Evolutionary conservation across 2,329 filamentous ascomycete species (phyloP), one percentile per base, ranked within the genome.

Genomic region (Colletotrichum shisoi): DNA sequence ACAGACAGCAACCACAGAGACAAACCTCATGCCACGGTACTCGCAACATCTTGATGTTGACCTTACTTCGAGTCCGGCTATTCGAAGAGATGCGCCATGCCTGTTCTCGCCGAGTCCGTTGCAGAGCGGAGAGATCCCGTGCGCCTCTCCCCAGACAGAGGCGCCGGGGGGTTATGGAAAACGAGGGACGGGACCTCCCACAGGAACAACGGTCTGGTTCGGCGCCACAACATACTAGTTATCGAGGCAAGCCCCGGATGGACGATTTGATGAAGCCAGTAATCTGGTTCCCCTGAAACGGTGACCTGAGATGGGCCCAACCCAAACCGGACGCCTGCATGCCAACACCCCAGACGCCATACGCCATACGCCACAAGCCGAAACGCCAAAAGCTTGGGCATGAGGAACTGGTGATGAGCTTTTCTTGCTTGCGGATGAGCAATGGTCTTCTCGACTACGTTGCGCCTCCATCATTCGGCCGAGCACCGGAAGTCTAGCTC

Each of bases 281-380:
- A 19, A 13, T n/a, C n/a, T 57, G 57, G 7, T 27, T 59, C 61
- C 4, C 61, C 61, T 63, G 61, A 59, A 59, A 63, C 61, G 21
- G 13, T 17, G 51, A 12, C 31, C 51, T 3, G 3, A 15, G 15
- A 27, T 15, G 39, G 7, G 9, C 11, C 17, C 34, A 34, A 49
- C 3, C 34, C 44, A 34, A 11, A 4, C 17, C 17, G 37, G 45
- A 31, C 45, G n/a, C 34, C 49, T 31, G 34, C 34, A 37, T 31
- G 31, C 49, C 49, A 37, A 52, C n/a, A 37, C 12, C 24, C 5
- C 24, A 49, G 3, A 49, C 46, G 46, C 24, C 46, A 51, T 15
- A 51, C 48, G 51, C 31, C 51, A 42, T 13, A 49, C 34, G 52
- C 24, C 21, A 51, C n/a, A n/a, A n/a, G n/a, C n/a, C n/a, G n/a